Evolutionary conservation across 139 green algal genomes (phyloP).

Genomic region (Zygnema circumcarinatum): DNA sequence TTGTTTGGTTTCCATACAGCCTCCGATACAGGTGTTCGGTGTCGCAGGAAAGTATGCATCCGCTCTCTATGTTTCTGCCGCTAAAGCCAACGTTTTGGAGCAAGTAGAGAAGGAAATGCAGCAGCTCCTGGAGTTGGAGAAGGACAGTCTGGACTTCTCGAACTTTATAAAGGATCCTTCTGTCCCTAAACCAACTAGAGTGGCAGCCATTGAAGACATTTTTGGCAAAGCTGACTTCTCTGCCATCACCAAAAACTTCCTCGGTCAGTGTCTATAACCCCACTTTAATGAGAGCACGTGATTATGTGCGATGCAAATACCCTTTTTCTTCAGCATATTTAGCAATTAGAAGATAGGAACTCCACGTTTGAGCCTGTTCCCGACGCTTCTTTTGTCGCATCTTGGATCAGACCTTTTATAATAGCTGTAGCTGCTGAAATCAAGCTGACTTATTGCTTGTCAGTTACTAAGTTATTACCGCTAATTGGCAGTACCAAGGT

Average conservation of each 20-base stretch:
- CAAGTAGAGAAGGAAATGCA: slow-evolving; percentile 42
- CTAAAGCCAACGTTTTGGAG: slow-evolving; percentile 43
- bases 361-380: no score
- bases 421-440: no score
- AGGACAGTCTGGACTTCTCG: slow-evolving; percentile 15
- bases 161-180: slow-evolving; percentile 48
- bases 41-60: slow-evolving; percentile 56
- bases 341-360: no score
- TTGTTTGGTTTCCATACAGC: neutral
- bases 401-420: no score
- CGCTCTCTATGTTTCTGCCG: slow-evolving; percentile 54
- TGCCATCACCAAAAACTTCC: slow-evolving; percentile 47
- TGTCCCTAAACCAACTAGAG: neutral
- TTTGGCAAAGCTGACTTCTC: slow-evolving; percentile 24
- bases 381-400: no score
- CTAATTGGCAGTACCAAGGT: no score
- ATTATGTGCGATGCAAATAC: no score
- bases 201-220: slow-evolving; percentile 44
- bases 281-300: no score
- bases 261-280: slow-evolving; percentile 37
- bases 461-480: no score
- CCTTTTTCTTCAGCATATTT: no score
- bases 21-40: slow-evolving; percentile 27
- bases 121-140: slow-evolving; percentile 16
- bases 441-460: no score